These are phyloP conservation scores for Yarrowia sp. DNA, from an alignment of 805 yeast genomes.

Conservation along the genomic window DNA sequence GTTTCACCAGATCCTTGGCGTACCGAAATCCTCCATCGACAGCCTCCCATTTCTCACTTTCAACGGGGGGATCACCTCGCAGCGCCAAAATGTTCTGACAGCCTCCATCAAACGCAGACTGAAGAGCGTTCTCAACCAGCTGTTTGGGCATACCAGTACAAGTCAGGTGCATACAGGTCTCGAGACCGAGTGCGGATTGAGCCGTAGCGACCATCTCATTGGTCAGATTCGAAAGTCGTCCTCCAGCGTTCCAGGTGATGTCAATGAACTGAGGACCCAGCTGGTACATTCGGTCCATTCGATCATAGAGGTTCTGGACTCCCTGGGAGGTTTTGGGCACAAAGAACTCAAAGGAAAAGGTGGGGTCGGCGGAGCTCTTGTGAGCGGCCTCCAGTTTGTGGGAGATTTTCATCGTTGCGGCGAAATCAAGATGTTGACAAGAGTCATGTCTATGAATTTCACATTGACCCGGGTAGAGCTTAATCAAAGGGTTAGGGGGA, in stretches of 20 bases:
- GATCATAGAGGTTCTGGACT: constrained; percentile 89
- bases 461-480: constrained; percentile 12
- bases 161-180: constrained; percentile 97
- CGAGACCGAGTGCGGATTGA: constrained; percentile 84
- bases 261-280: constrained; percentile 89
- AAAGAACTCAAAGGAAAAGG: constrained; percentile 94
- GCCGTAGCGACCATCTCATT: constrained; percentile 90
- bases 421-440: background rate
- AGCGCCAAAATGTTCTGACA: constrained; percentile 93
- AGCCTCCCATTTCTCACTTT: constrained; percentile 41
- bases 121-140: constrained; percentile 78
- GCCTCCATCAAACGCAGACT: constrained; percentile 83
- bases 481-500: background rate
- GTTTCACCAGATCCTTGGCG: constrained; percentile 79
- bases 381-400: constrained; percentile 48
- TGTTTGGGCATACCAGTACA: constrained; percentile 90
- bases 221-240: constrained; percentile 75
- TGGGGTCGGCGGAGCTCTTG: constrained; percentile 45
- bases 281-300: constrained; percentile 97
- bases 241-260: constrained; percentile 99
- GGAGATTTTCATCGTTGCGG: constrained; percentile 46
- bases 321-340: constrained; percentile 98
- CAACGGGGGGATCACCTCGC: constrained; percentile 91
- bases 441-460: background rate
- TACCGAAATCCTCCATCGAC: constrained; percentile 76